Percentiles rank a stretch among this genome's conserved stretches.
phyloP scores from a whole-genome alignment of 1,284 basidiomycete species.

The Moniliophthora roreri region DNA sequence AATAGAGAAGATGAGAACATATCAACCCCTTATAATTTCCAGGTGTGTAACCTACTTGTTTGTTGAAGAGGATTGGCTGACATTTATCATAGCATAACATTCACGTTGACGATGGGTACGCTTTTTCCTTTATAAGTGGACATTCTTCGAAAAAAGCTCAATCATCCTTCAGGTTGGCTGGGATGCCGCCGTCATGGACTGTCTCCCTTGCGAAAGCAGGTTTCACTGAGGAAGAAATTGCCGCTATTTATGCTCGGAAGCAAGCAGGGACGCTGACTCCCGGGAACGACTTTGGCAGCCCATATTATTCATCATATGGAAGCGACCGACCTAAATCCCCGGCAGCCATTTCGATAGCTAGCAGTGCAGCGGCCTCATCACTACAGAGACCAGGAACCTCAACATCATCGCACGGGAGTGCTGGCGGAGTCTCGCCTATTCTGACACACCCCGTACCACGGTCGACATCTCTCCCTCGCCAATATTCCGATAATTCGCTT shows the following conservation, averaged over 20 bases:
- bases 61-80: constrained; percentile 12
- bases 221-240: constrained; percentile 67
- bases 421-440: constrained; percentile 22
- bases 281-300: constrained; percentile 22
- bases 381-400: constrained; percentile 6
- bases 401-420: constrained; percentile 4
- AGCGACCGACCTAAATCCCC: constrained; percentile 34
- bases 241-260: constrained; percentile 55
- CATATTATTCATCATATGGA: constrained; percentile 20
- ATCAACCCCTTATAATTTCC: constrained; percentile 72
- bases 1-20: constrained; percentile 58
- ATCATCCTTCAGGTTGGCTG: constrained; percentile 45
- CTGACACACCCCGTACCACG: constrained; percentile 38
- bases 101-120: constrained; percentile 72
- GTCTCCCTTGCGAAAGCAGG: constrained; percentile 57
- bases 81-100: constrained; percentile 59
- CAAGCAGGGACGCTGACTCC: constrained; percentile 37
- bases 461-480: constrained; percentile 42
- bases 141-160: constrained; percentile 5
- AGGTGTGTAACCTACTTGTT: constrained; percentile 42
- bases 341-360: constrained; percentile 17
- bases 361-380: constrained; percentile 11
- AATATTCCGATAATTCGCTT: constrained; percentile 29
- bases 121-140: neutral
- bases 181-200: constrained; percentile 75